phyloP scores from a whole-genome alignment of 2,329 filamentous ascomycete species.

The Mycocentrospora acerina region DNA sequence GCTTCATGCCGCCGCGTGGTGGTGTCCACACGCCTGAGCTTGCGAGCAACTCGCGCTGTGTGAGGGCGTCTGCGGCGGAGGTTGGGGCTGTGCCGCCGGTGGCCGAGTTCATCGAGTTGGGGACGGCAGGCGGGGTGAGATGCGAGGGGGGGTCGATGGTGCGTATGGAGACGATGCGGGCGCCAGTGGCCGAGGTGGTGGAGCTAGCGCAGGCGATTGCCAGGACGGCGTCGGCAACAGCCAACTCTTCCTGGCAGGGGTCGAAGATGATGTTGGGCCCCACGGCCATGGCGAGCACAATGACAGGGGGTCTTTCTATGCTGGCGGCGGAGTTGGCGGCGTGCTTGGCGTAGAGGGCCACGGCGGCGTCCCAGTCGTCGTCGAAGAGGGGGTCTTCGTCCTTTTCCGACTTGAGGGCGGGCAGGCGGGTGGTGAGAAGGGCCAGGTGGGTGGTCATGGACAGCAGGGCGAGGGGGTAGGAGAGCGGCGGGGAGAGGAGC shows the following conservation, averaged over 20 bases:
- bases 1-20: constrained; percentile 78
- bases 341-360: constrained; percentile 69
- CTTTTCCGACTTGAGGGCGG: constrained; percentile 79
- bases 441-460: constrained; percentile 93
- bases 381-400: constrained; percentile 98
- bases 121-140: constrained; percentile 51
- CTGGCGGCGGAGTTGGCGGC: constrained; percentile 16
- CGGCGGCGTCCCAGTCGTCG: constrained; percentile 91
- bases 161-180: constrained; percentile 48
- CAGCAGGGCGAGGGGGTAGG: constrained; percentile 89
- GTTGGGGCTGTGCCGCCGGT: constrained; percentile 44
- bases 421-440: constrained; percentile 81
- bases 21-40: constrained; percentile 78
- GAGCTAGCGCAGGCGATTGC: constrained; percentile 72
- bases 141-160: constrained; percentile 54
- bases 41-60: constrained; percentile 58
- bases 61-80: constrained; percentile 44
- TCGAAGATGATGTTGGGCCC: constrained; percentile 92
- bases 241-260: constrained; percentile 85
- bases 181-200: constrained; percentile 18
- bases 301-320: constrained; percentile 71
- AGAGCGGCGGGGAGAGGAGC: constrained; percentile 87
- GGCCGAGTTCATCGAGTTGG: constrained; percentile 49
- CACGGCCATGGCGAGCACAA: constrained; percentile 84
- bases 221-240: constrained; percentile 85